A percentile compares a stretch with the other conserved stretches of the same genome.
Conservation (phyloP, 345 rosid genomes). For the Citrus maxima region DNA sequence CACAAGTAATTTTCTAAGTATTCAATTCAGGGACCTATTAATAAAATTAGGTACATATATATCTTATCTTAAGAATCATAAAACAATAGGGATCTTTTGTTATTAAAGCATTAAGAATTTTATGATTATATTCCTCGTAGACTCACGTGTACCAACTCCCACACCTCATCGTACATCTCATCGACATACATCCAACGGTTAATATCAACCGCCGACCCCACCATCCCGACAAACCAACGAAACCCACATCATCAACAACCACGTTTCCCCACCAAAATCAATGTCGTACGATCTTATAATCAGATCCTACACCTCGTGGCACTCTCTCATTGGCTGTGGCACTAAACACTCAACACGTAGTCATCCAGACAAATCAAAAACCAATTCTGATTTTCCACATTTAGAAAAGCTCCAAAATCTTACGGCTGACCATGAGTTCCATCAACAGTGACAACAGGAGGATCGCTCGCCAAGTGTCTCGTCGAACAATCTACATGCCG, state of each 20-base stretch:
- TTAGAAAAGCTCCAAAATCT: not conserved
- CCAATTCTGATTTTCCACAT: not conserved
- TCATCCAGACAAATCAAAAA: not conserved
- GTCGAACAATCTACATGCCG: not conserved
- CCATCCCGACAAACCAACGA: not conserved
- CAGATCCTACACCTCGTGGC: not conserved
- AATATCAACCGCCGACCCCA: not conserved
- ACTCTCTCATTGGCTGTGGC: not conserved
- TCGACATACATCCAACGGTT: not conserved
- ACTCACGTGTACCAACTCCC: no score
- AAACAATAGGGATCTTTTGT: no score
- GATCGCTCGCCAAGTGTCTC: not conserved
- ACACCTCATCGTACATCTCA: no score
- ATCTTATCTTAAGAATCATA: no score
- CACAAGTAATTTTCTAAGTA: no score
- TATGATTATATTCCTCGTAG: no score
- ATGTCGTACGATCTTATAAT: not conserved
- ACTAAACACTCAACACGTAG: not conserved
- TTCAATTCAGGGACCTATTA: no score
- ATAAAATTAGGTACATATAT: no score
- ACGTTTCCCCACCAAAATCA: not conserved
- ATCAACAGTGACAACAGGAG: not conserved
- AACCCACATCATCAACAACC: not conserved
- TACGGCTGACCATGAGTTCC: not conserved
- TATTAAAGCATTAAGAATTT: no score